Evolutionary conservation across 306 rosid genomes (phyloP).

Genomic region (Pachyrhizus erosus): DNA sequence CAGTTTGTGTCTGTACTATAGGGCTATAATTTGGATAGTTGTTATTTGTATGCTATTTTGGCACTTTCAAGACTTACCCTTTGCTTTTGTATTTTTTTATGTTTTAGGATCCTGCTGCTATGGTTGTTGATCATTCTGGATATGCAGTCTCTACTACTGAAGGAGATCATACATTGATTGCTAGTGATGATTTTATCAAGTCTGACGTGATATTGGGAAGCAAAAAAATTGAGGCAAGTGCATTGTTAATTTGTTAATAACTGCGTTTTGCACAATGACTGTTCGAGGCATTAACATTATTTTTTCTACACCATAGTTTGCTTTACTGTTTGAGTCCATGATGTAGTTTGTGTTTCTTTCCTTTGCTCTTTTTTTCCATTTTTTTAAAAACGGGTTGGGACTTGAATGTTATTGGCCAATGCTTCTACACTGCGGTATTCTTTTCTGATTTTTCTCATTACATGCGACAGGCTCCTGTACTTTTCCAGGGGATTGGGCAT

Average conservation of each 20-base stretch:
- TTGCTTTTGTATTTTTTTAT: neutral
- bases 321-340: neutral
- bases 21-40: constrained; percentile 17
- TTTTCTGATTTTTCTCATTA: constrained; percentile 42
- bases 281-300: neutral
- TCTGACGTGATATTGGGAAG: constrained; percentile 85
- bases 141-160: constrained; percentile 78
- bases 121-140: constrained; percentile 88
- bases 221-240: constrained; percentile 79
- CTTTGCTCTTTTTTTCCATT: neutral
- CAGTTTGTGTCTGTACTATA: constrained; percentile 10
- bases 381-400: neutral
- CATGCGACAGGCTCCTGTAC: constrained; percentile 89
- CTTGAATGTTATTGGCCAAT: constrained; percentile 14
- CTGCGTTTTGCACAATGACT: constrained; percentile 19
- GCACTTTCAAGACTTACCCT: neutral
- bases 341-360: constrained; percentile 6
- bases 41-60: constrained; percentile 21
- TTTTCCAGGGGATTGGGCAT: constrained; percentile 95
- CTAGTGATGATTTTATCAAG: constrained; percentile 76
- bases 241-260: constrained; percentile 17
- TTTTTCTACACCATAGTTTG: neutral
- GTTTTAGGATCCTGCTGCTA: constrained; percentile 67
- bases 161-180: constrained; percentile 93
- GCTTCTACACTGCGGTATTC: neutral